Percentiles rank a stretch among this genome's conserved stretches.
Conservation (phyloP, 176 grass and related monocot genomes). For the Neostapfia colusana region DNA sequence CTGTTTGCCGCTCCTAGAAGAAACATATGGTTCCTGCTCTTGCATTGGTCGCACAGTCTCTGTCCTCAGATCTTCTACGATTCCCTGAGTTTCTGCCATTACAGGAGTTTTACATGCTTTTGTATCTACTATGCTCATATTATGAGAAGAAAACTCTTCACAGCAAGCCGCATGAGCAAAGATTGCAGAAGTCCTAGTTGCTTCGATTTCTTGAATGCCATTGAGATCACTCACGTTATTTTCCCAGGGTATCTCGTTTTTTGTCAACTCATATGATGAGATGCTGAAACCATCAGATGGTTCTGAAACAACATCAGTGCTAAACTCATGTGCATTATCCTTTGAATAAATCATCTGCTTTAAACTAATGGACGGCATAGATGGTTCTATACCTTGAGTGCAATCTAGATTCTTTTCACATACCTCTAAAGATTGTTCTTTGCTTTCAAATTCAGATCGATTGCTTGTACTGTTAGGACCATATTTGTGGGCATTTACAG, state of each 20-base stretch:
- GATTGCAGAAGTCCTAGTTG: neutral
- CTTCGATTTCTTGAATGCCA: constrained; percentile 13
- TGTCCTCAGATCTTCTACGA: neutral
- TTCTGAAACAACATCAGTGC: constrained; percentile 9
- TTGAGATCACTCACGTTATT: constrained; percentile 1
- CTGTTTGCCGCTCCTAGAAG: neutral
- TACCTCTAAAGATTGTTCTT: constrained; percentile 1
- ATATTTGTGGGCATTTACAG: neutral
- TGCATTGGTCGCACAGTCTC: constrained; percentile 2
- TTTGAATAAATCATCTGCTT: constrained; percentile 2
- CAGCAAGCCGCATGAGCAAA: neutral
- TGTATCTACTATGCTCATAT: neutral
- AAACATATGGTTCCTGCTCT: constrained; percentile 6
- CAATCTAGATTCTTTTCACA: neutral
- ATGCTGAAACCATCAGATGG: neutral
- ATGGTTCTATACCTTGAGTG: constrained; percentile 27
- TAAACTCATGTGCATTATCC: neutral
- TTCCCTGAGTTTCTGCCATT: neutral
- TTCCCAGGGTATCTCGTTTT: neutral
- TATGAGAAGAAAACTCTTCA: constrained; percentile 21
- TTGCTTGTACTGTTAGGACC: neutral
- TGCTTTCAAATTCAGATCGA: constrained; percentile 17
- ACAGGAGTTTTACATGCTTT: constrained; percentile 1
- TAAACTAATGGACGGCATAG: neutral
- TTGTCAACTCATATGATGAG: constrained; percentile 8